Evolutionary conservation across 805 yeast species (phyloP).

Genomic region (Sugiyamaella mastotermitis): DNA sequence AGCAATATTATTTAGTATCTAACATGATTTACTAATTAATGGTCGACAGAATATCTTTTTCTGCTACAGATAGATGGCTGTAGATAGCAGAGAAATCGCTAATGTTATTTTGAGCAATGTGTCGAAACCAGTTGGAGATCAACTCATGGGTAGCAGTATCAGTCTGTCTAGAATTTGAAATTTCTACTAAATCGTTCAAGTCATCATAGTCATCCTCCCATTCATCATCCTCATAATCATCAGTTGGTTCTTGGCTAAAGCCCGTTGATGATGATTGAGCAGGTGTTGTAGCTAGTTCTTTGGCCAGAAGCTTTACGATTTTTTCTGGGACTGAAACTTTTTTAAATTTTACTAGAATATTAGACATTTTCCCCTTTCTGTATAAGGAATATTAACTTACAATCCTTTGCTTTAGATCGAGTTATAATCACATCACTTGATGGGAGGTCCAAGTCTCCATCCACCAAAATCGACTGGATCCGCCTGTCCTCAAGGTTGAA

Average conservation of each 20-base stretch:
- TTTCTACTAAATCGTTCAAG: constrained; percentile 62
- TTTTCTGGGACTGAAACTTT: constrained; percentile 67
- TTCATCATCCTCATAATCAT: constrained; percentile 34
- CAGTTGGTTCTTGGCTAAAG: constrained; percentile 24
- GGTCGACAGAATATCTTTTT: background rate
- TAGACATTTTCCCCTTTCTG: too few relatives aligned
- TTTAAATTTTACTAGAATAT: too few relatives aligned
- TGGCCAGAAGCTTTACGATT: constrained; percentile 61
- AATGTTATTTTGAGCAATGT: background rate
- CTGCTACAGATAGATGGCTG: background rate
- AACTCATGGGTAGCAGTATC: background rate
- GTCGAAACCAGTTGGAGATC: background rate
- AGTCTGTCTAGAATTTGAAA: constrained; percentile 73
- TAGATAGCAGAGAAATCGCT: background rate
- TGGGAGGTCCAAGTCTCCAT: constrained; percentile 71
- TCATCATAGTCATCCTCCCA: constrained; percentile 35
- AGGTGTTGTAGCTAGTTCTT: constrained; percentile 63
- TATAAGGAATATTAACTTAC: too few relatives aligned
- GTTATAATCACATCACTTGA: constrained; percentile 64
- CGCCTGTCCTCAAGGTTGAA: constrained; percentile 53
- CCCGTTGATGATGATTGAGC: constrained; percentile 37
- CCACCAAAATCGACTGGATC: constrained; percentile 48
- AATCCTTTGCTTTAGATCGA: constrained; percentile 67
- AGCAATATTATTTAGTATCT: too few relatives aligned
- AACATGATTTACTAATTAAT: too few relatives aligned